phyloP scores from a whole-genome alignment of 768 basidiomycete genomes.

The Phanerochaete carnosa region DNA sequence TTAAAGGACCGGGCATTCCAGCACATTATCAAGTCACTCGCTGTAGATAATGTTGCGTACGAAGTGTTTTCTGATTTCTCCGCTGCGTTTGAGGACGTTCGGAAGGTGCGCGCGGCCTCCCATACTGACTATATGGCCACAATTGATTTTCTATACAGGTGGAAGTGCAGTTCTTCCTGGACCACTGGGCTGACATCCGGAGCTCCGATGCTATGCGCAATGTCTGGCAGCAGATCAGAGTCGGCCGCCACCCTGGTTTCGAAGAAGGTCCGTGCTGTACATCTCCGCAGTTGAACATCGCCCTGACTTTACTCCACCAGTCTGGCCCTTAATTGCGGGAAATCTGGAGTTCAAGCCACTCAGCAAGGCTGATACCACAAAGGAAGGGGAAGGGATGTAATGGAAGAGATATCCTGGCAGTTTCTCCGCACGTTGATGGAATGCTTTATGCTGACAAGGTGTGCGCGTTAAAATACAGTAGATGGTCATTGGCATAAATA shows the following conservation, averaged over 20 bases:
- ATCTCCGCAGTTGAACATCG: background rate
- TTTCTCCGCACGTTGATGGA: background rate
- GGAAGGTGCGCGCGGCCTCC: constrained; percentile 47
- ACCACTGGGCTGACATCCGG: constrained; percentile 81
- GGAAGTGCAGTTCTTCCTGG: constrained; percentile 75
- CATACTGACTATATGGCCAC: background rate
- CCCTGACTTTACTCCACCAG: constrained; percentile 21
- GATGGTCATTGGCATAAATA: too few relatives aligned
- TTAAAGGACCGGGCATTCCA: constrained; percentile 72
- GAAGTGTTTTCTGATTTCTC: constrained; percentile 87
- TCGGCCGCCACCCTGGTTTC: constrained; percentile 82
- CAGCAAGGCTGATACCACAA: constrained; percentile 1
- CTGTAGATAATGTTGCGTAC: constrained; percentile 76
- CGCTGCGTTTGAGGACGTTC: constrained; percentile 74
- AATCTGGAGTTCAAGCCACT: constrained; percentile 58
- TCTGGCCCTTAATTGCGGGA: constrained; percentile 64
- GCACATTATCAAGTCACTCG: constrained; percentile 74
- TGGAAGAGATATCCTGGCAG: background rate
- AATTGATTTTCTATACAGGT: constrained; percentile 31
- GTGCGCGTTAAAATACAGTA: too few relatives aligned
- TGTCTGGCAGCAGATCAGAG: constrained; percentile 83
- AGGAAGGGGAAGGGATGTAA: background rate
- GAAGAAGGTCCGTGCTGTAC: constrained; percentile 62
- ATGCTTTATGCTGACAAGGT: background rate
- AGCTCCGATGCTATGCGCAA: constrained; percentile 78